Conservation (phyloP, 2,329 filamentous ascomycete genomes). For the Stagonosporopsis tanaceti region DNA sequence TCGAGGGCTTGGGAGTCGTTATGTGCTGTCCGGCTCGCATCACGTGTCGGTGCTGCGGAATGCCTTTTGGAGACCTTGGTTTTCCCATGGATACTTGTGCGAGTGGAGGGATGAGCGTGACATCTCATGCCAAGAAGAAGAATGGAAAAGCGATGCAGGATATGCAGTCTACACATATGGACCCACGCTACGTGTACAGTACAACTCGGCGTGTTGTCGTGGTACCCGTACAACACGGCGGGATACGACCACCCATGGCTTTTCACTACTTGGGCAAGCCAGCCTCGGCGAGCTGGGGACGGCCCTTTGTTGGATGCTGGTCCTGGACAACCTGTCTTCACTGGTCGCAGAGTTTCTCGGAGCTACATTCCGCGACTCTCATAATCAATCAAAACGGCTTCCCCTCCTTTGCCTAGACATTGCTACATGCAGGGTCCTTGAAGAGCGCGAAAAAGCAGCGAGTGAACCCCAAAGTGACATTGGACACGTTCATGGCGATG, state of each 20-base stretch:
- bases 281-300: neutral
- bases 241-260: neutral
- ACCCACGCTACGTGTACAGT: neutral
- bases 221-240: neutral
- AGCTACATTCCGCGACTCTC: neutral
- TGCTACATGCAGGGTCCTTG: conserved; percentile 3
- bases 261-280: neutral
- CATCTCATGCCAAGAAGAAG: conserved; percentile 3
- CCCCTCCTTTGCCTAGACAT: conserved; percentile 3
- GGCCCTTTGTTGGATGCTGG: neutral
- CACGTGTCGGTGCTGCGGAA: conserved; percentile 4
- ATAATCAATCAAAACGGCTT: neutral
- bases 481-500: neutral
- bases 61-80: neutral
- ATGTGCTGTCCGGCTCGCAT: neutral
- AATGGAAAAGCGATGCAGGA: neutral
- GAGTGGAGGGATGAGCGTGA: neutral
- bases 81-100: neutral
- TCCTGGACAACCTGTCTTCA: neutral
- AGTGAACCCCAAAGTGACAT: neutral
- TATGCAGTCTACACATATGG: neutral
- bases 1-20: neutral
- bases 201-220: neutral
- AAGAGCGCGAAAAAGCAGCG: neutral
- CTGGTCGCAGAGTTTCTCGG: conserved; percentile 10